Evolutionary conservation across 2,329 filamentous ascomycete genomes (phyloP).

Genomic region (Cladosporium sp.): DNA sequence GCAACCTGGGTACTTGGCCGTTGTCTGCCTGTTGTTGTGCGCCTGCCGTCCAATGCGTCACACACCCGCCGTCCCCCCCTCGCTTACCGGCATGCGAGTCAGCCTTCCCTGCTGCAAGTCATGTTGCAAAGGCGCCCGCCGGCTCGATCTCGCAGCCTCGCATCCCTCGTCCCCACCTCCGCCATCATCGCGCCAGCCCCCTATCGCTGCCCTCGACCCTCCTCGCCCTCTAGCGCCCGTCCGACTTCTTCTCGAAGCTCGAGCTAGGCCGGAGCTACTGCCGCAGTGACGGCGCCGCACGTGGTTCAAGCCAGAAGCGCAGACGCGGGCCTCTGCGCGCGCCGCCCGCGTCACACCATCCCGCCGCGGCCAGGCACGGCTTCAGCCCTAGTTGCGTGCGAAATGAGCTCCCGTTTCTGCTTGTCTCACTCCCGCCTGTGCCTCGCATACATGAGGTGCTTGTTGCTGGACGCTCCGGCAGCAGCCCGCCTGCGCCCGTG

Average conservation of each 20-base stretch:
- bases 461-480: no score
- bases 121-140: neutral
- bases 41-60: no score
- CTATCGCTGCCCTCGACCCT: neutral
- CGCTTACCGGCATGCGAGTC: neutral
- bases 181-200: neutral
- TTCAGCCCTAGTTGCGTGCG: conserved; percentile 7
- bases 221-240: neutral
- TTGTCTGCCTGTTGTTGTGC: no score
- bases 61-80: no score
- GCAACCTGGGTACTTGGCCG: no score
- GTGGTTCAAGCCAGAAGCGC: conserved; percentile 4
- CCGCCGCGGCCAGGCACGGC: neutral
- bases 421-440: no score
- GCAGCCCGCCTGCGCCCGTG: neutral
- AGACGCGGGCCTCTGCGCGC: neutral
- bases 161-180: neutral
- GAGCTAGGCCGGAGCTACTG: conserved; percentile 1
- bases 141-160: neutral
- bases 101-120: neutral
- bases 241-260: conserved; percentile 7
- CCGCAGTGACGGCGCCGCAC: conserved; percentile 8
- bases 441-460: no score
- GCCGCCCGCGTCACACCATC: conserved; percentile 1
- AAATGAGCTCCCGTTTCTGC: neutral